phyloP scores from a whole-genome alignment of 495 filamentous ascomycete genomes.

The Annulohypoxylon stygium region DNA sequence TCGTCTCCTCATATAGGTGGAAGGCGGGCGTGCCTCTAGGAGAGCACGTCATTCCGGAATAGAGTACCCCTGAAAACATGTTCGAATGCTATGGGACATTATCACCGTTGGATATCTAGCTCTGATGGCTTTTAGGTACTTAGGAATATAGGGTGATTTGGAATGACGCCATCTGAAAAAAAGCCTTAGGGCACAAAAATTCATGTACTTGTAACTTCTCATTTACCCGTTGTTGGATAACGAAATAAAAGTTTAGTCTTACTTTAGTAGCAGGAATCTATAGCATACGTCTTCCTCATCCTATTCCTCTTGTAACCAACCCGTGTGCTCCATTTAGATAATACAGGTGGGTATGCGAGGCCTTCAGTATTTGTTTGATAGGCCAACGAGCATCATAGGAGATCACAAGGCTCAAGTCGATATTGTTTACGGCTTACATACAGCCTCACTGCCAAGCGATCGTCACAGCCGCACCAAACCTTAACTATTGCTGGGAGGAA shows the following conservation, averaged over 20 bases:
- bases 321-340: background rate
- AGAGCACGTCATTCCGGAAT: constrained; percentile 51
- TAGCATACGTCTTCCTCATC: background rate
- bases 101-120: background rate
- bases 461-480: constrained; percentile 14
- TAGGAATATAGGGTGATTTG: background rate
- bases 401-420: background rate
- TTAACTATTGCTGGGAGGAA: constrained; percentile 3
- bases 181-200: background rate
- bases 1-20: constrained; percentile 55
- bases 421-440: background rate
- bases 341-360: background rate
- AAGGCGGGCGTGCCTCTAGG: constrained; percentile 51
- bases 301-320: constrained; percentile 3
- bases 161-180: background rate
- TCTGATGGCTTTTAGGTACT: background rate
- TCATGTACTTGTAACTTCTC: constrained; percentile 5
- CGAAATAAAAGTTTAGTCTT: background rate
- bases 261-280: constrained; percentile 12
- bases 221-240: background rate
- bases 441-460: background rate
- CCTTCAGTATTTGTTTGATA: background rate
- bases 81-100: background rate
- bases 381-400: background rate
- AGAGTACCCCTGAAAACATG: background rate